phyloP scores from a whole-genome alignment of 164 flowering plant genomes.

The Nelumbo lutea region DNA sequence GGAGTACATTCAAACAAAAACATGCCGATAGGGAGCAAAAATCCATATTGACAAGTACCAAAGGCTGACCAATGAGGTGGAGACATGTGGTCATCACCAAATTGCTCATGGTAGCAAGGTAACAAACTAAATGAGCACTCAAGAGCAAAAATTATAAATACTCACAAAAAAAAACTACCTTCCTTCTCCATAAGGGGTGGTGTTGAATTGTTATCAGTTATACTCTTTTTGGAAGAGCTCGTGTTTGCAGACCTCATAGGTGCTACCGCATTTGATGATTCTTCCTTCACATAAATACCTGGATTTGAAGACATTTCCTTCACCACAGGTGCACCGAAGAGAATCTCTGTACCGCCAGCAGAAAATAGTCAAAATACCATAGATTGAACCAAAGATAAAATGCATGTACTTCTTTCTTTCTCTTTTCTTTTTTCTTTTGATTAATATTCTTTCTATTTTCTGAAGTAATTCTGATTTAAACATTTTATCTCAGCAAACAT shows the following conservation, averaged over 20 bases:
- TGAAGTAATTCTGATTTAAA: too few species aligned
- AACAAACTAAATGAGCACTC: too few species aligned
- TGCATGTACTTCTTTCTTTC: background rate
- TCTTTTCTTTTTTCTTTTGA: background rate
- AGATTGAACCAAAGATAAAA: background rate
- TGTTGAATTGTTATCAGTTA: background rate
- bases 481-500: too few species aligned
- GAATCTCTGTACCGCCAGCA: conserved; percentile 14
- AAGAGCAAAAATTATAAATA: background rate
- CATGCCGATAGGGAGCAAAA: too few species aligned
- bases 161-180: conserved; percentile 6
- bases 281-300: conserved; percentile 6
- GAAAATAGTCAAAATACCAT: background rate
- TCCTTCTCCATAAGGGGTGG: conserved; percentile 7
- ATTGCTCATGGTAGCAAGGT: too few species aligned
- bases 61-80: too few species aligned
- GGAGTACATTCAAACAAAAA: too few species aligned
- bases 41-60: too few species aligned
- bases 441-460: background rate
- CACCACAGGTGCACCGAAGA: conserved; percentile 7
- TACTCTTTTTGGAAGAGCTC: conserved; percentile 4
- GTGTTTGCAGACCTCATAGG: background rate
- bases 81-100: too few species aligned
- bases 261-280: background rate
- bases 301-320: conserved; percentile 6